Evolutionary conservation across 768 basidiomycete genomes (phyloP), one percentile per base, ranked within the genome.

Genomic region (Solioccasus polychromus): DNA sequence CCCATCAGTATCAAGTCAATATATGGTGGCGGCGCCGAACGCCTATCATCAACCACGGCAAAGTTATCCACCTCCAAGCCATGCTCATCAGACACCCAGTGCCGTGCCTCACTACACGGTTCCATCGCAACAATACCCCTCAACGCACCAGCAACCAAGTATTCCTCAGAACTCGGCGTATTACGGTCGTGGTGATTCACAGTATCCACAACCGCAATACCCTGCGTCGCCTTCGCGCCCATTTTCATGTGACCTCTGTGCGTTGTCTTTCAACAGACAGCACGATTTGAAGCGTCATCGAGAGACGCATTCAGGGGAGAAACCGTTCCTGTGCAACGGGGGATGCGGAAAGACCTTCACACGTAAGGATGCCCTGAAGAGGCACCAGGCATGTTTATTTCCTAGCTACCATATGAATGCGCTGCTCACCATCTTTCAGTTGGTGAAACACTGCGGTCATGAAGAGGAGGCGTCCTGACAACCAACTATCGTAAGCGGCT

Each of bases 321-420:
- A 89, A 62, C 88, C 88, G 8, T 91, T 81, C 68, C 65, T 80
- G 15, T 91, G 88, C 66, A 89, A 89, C 55, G 87, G 85, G 11
- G 85, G 84, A 35, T 91, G 88, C 48, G 87, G 86, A 38, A 90
- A 90, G 72, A 89, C 88, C 3, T 91, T 90, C 60, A 91, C 88
- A 39, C 77, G 88, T 53, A 89, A 90, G 68, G 88, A 91, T 60
- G 88, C 88, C 14, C 68, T 91, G 59, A 91, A 90, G 68, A 78
- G 88, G 49, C 88, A 91, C 62, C 88, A 91, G 79, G 88, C 79
- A 55, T 49, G 79, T 44, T 47, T 44, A 34, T 22, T 32, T 42
- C 30, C 23, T 12, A 26, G 23, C n/a, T 22, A 36, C 39, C 31
- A 18, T 23, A 45, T 35, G 39, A 50, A 50, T 28, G 23, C 53